phyloP scores from a whole-genome alignment of 129 eudicot genomes.

The Sambucus nigra region DNA sequence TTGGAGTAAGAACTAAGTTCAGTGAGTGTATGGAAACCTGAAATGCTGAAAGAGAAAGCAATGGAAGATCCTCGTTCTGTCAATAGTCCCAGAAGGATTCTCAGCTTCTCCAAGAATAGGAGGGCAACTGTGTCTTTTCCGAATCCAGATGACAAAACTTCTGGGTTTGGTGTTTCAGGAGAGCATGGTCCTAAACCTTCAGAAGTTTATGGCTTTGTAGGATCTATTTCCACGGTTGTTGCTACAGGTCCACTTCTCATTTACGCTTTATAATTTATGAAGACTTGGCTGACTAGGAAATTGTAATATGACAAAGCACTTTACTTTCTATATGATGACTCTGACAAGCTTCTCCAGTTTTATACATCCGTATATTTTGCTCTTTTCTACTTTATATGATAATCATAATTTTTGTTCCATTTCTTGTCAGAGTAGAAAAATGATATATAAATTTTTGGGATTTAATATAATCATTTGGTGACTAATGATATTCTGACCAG shows the following conservation, averaged over 20 bases:
- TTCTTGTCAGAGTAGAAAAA: no score
- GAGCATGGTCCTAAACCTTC: conserved; percentile 80
- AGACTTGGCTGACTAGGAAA: not conserved
- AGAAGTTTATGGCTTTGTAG: conserved; percentile 95
- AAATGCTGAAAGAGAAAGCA: conserved; percentile 13
- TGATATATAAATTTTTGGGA: no score
- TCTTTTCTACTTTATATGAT: not conserved
- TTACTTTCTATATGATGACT: no score
- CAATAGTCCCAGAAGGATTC: conserved; percentile 76
- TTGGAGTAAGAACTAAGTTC: no score
- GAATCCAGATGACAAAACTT: conserved; percentile 44
- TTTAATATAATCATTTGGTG: no score
- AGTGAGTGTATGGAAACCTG: no score
- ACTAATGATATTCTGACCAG: conserved; percentile 8
- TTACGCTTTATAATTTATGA: not conserved
- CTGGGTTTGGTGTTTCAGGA: conserved; percentile 56
- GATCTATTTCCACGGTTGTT: conserved; percentile 79
- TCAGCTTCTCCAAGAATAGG: conserved; percentile 60
- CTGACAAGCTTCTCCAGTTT: no score
- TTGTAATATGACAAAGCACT: no score
- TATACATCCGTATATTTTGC: not conserved
- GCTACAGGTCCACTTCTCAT: conserved; percentile 45
- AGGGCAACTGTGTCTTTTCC: conserved; percentile 44
- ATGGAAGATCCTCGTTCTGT: conserved; percentile 55
- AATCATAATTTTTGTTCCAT: no score